These are phyloP conservation scores for Colletotrichum karsti DNA, from an alignment of 2,329 filamentous ascomycete genomes.

Conservation along the genomic window DNA sequence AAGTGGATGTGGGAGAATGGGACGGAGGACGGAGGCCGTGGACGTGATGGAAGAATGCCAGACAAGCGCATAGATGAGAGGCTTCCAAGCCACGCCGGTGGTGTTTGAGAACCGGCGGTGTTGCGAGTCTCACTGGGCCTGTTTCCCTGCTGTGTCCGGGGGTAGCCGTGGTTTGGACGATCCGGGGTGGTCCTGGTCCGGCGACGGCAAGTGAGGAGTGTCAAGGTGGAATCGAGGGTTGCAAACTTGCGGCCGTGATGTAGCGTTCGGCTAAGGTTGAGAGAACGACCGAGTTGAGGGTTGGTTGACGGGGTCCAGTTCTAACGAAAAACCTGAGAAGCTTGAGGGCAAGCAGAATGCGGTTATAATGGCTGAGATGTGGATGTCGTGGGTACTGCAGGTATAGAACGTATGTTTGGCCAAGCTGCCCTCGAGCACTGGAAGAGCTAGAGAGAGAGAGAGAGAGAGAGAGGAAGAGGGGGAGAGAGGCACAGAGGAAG, in stretches of 20 bases:
- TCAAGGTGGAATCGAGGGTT: slow-evolving; percentile 14
- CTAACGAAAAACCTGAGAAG: neutral
- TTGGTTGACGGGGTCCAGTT: neutral
- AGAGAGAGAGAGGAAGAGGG: neutral
- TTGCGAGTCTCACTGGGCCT: slow-evolving; percentile 27
- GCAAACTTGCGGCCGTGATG: slow-evolving; percentile 1
- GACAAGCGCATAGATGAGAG: slow-evolving; percentile 1
- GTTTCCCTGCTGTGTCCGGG: slow-evolving; percentile 20
- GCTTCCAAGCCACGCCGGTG: slow-evolving; percentile 31
- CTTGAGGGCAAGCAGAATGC: neutral
- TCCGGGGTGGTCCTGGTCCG: slow-evolving; percentile 15
- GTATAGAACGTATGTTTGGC: neutral
- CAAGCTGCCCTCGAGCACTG: neutral
- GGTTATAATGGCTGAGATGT: neutral
- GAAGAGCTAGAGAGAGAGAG: neutral
- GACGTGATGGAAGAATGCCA: neutral
- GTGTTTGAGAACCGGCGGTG: slow-evolving; percentile 27
- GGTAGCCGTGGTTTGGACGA: slow-evolving; percentile 21
- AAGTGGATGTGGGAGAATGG: neutral
- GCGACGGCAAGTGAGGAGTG: slow-evolving; percentile 7
- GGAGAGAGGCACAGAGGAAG: no score
- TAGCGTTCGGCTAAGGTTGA: neutral
- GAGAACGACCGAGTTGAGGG: neutral
- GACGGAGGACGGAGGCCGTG: neutral
- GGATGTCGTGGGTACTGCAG: neutral